Base-by-base conservation (phyloP, 2,329 filamentous ascomycete genomes). In the Xylaria sp. region DNA sequence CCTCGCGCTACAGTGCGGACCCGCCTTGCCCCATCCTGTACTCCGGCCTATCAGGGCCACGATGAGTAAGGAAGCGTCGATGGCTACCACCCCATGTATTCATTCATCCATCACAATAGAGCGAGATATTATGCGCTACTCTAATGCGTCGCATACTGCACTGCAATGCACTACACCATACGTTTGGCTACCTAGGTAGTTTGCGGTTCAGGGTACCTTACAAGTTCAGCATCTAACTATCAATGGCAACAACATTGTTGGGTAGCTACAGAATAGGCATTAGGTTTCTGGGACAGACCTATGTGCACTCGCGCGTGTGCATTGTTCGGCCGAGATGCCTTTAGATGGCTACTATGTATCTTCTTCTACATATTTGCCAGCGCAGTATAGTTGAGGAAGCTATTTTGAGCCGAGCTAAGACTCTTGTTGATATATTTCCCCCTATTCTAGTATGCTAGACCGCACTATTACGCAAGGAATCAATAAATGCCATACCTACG, bases 1-100 rank as follows among this genome's bases (percentile, higher is more conserved):
- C 70, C 62, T 72, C 67, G 70, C 65, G 61, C 58, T 67, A 72
- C 70, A 72, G 70, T 72, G 70, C 67, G 67, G 67, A 59, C 44
- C 65, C 67, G 63, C 69, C 3, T 37, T 3, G 46, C 52, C 34
- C 70, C 67, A 52, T 52, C 25, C 13, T 52, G 28, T 62, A 1
- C n/a, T 28, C 56, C 58, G 31, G 34, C 66, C 69, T 65, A 67
- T 65, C 48, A 69, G 61, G 55, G 39, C 56, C 1, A 23, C 31
- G 39, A 57, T 68, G 62, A 62, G 62, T 69, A 52, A 65, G 55
- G 50, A 51, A 44, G 37, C 41, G 41, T 39, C 23, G 25, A 23
- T 54, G 9, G 57, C 56, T 13, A 55, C 18, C 46, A 56, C 41
- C 18, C 41, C 28, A 48, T 6, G 31, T 34, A 34, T 34, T 60